These are phyloP conservation scores for Orbilia brochopaga DNA, from an alignment of 2,329 filamentous ascomycete species.

Conservation along the genomic window DNA sequence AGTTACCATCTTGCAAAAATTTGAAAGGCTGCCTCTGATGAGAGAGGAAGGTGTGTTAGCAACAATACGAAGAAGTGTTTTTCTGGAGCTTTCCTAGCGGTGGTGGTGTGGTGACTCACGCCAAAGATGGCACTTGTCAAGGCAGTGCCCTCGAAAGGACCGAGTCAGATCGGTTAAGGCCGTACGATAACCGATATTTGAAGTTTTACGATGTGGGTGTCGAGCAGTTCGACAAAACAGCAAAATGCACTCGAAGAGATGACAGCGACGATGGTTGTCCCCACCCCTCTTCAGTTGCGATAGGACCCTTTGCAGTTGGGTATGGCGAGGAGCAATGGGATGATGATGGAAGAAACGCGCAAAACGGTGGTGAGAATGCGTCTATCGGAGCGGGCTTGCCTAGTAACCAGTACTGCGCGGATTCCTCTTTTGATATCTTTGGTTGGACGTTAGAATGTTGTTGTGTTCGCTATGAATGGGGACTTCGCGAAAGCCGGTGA, in stretches of 20 bases:
- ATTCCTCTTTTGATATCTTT: conserved; percentile 27
- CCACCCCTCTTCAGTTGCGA: conserved; percentile 28
- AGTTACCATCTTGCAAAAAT: conserved; percentile 52
- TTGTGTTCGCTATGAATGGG: conserved; percentile 23
- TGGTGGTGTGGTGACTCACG: conserved; percentile 19
- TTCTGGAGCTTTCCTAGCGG: not conserved
- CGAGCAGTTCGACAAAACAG: not conserved
- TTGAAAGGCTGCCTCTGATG: conserved; percentile 19
- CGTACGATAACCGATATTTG: conserved; percentile 33
- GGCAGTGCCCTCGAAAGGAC: conserved; percentile 14
- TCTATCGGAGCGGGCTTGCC: conserved; percentile 48
- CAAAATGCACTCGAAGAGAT: conserved; percentile 1
- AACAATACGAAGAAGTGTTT: conserved; percentile 1
- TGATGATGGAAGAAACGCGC: conserved; percentile 39
- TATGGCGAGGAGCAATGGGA: conserved; percentile 34
- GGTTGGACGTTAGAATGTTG: conserved; percentile 25
- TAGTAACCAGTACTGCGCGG: conserved; percentile 35
- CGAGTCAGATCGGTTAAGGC: not conserved
- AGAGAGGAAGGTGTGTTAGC: conserved; percentile 3
- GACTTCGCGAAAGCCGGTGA: not conserved
- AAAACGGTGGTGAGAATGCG: conserved; percentile 31
- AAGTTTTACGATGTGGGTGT: conserved; percentile 8
- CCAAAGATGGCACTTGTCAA: conserved; percentile 20
- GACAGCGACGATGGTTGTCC: conserved; percentile 5
- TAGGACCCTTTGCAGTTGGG: conserved; percentile 12